Evolutionary conservation across 768 basidiomycete species (phyloP), one percentile per base, ranked within the genome.

Genomic region (Russula ochroleuca): DNA sequence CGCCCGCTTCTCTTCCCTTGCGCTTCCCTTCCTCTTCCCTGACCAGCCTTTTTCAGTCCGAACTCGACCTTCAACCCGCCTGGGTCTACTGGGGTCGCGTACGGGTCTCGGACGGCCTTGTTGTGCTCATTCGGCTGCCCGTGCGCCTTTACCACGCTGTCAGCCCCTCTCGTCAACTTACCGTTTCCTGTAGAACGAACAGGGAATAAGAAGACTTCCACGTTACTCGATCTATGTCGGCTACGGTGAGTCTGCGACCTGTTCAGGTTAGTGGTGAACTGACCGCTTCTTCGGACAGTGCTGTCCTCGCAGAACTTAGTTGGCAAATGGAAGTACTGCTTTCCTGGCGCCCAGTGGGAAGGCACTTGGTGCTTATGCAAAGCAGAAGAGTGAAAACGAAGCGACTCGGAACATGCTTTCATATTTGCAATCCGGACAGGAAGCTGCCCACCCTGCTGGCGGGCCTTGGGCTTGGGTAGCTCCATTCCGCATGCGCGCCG

Each of bases 241-340:
- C 23, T 68, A 64, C 47, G 47, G 68, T 68, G 40, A 35, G 66
- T 43, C 11, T 38, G 6, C 1, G 7, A 31, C n/a, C 43, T 7
- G 14, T 5, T 25, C n/a, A 3, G 5, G 8, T 2, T 38, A 9
- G 10, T 15, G 13, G 14, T 23, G 33, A 28, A 21, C 38, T 66
- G 28, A 63, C 14, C 49, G 40, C 15, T 23, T 8, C 28, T 14
- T 50, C 11, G 14, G n/a, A 41, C 33, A 68, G 68, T 68, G 11
- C 38, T 67, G 19, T 67, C 68, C n/a, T 63, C 62, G n/a, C 66
- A 67, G 21, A 58, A 68, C 52, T 33, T 68, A 21, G 66, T 67
- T 40, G 68, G 68, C 19, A 55, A 50, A 55, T 67, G 66, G 59
- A 60, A 56, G 48, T 55, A 53, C 28, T 51, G 33, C 43, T 48